Evolutionary conservation across 108 stramenopile species (phyloP), one percentile per base, ranked within the genome.

Genomic region (Nitzschia palea): DNA sequence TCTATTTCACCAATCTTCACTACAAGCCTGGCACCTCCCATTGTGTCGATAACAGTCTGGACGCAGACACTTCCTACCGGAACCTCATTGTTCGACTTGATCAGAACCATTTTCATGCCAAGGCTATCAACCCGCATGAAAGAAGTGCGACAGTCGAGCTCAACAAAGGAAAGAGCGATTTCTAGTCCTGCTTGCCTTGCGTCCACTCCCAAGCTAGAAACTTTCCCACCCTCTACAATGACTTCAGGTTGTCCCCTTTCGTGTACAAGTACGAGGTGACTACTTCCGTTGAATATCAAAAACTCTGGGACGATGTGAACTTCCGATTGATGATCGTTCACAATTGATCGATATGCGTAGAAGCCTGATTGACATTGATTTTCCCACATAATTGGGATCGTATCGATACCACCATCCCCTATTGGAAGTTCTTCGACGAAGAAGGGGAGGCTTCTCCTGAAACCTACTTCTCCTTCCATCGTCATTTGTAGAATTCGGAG

Each of bases 221-320:
- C 47, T 48, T 60, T 69, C 43, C 67, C 58, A 48, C 37, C 61
- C 44, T 73, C 78, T 44, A 77, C 40, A 17, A 81, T 61, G 15
- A 74, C 4, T 36, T 80, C 80, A 3, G 55, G 40, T 40, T 55
- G 55, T 2, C 28, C 22, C 25, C 43, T 48, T 45, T 77, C 71
- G 29, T 68, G 63, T 10, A 81, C 52, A 18, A 72, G 14, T 14
- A 90, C 71, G n/a, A 80, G 58, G 22, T 66, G 51, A 23, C 64
- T 33, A 47, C 87, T 81, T 37, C 89, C 90, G 63, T 94, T 94
- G 66, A 86, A 94, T 2, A 94, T 73, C 44, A 91, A 69, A 53
- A 81, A 94, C 63, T 94, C 93, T 9, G 93, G 93, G 10, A 94
- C 70, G 37, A 94, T 64, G 54, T 94, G 93, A 25, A 94, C 45